Evolutionary conservation across 1,139 yeast genomes (phyloP), one percentile per base, ranked within the genome.

Genomic region (Pneumocystis jirovecii): DNA sequence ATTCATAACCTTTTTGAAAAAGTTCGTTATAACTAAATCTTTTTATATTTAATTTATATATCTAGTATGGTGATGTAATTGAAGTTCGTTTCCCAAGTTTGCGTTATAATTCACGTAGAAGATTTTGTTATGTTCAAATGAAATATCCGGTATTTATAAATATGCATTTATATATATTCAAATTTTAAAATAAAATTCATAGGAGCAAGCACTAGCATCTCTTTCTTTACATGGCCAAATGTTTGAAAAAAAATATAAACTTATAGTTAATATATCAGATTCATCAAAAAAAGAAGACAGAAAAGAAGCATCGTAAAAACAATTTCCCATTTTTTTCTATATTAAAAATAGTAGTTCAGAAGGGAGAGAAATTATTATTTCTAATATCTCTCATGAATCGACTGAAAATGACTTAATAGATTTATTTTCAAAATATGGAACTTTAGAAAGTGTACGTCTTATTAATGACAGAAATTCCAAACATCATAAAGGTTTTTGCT

Each of bases 101-200:
- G 68, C 80, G 80, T 60, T 79, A 77, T 63, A 81, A 83, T 69
- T 74, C 82, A 3, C 80, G 80, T 29, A 79, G 96, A 66, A 74
- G 96, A 50, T 89, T 89, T 72, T 88, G 95, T 68, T 89, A 89
- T 71, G 79, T 87, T 17, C 96, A 89, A 71, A 76, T 69, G 70
- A 76, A 0, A 73, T 77, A 17, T 67, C 81, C 61, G 15, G 61
- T 60, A 60, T 60, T 21, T 60, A 39, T 60, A 25, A 15, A 50
- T 12, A 50, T 25, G 21, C n/a, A 50, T 10, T 39, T 60, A 21
- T 60, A 12, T 21, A 1, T 42, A 31, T 42, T 42, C 29, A 21
- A 31, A 60, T 29, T 29, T 31, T 60, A 60, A 40, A 50, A 25
- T 25, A 25, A 6, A 50, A 25, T 50, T 42, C 12, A 10, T 60